Conservation (phyloP, 1,284 basidiomycete species). For the Boletellus sp. region DNA sequence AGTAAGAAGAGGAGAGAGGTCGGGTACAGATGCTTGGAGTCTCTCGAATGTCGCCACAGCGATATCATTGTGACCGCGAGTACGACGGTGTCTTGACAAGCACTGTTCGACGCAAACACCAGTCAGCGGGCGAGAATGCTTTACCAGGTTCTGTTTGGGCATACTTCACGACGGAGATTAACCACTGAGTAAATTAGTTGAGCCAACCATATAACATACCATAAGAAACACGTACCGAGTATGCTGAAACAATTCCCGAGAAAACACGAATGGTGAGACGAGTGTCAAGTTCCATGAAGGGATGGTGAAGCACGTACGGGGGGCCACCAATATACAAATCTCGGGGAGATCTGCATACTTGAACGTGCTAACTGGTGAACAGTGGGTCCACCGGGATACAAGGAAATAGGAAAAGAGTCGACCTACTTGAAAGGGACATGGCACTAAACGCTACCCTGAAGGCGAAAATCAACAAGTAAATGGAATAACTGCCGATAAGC, state of each 20-base stretch:
- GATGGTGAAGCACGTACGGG: background rate
- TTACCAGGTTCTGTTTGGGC: too few species aligned
- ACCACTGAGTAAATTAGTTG: background rate
- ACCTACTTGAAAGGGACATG: background rate
- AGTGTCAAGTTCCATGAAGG: constrained; percentile 54
- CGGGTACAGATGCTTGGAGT: background rate
- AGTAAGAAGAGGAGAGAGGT: background rate
- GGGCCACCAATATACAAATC: background rate
- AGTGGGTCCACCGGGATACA: background rate
- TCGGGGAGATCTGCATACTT: background rate
- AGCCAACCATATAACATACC: too few species aligned
- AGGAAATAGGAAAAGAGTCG: background rate
- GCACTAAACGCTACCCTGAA: background rate
- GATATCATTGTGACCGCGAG: background rate
- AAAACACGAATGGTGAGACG: constrained; percentile 38
- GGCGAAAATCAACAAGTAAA: background rate
- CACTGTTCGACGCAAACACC: background rate
- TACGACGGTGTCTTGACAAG: background rate
- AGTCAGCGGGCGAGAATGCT: background rate
- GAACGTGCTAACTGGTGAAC: background rate
- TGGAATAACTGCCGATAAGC: background rate
- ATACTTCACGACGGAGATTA: background rate
- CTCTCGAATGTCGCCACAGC: background rate
- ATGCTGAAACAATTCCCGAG: too few species aligned
- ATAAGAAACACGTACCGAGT: too few species aligned